These are phyloP conservation scores for Linum lewisii DNA, from an alignment of 345 rosid genomes.

Conservation along the genomic window DNA sequence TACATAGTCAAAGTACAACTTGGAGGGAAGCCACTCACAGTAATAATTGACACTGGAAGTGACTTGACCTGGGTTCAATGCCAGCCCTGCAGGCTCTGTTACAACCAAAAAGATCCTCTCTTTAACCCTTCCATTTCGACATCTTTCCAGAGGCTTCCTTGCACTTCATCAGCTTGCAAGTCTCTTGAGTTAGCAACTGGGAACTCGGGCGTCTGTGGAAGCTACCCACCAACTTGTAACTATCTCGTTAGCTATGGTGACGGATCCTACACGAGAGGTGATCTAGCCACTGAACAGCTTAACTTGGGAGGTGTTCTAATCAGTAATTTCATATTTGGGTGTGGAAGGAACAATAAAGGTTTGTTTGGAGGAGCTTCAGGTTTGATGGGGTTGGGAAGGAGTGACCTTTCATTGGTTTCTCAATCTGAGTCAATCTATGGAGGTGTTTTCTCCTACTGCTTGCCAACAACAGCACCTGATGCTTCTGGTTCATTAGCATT, in stretches of 20 bases:
- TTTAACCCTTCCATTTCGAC: conserved; percentile 57
- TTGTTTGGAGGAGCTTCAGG: conserved; percentile 89
- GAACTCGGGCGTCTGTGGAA: conserved; percentile 39
- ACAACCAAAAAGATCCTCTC: conserved; percentile 62
- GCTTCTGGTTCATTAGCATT: conserved; percentile 68
- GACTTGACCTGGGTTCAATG: conserved; percentile 96
- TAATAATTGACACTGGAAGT: conserved; percentile 87
- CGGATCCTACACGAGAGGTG: conserved; percentile 78
- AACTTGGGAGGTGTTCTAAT: conserved; percentile 31
- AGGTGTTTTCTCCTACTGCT: conserved; percentile 81
- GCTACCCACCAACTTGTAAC: conserved; percentile 33
- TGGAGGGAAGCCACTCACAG: conserved; percentile 47
- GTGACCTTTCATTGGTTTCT: conserved; percentile 52
- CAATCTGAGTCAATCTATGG: conserved; percentile 45
- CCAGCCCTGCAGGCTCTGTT: conserved; percentile 67
- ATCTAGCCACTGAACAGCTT: conserved; percentile 49
- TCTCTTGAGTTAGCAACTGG: conserved; percentile 44
- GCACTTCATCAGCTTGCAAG: conserved; percentile 65
- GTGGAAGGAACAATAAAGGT: conserved; percentile 70
- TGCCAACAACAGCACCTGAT: conserved; percentile 51
- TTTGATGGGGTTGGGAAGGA: conserved; percentile 76
- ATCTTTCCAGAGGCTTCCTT: conserved; percentile 42
- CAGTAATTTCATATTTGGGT: conserved; percentile 55
- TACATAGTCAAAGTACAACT: conserved; percentile 58
- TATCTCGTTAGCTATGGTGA: conserved; percentile 75